Percentiles rank a stretch among this genome's conserved stretches.
Evolutionary conservation across 2,329 filamentous ascomycete species (phyloP).

Genomic region (Lachnellula occidentalis): DNA sequence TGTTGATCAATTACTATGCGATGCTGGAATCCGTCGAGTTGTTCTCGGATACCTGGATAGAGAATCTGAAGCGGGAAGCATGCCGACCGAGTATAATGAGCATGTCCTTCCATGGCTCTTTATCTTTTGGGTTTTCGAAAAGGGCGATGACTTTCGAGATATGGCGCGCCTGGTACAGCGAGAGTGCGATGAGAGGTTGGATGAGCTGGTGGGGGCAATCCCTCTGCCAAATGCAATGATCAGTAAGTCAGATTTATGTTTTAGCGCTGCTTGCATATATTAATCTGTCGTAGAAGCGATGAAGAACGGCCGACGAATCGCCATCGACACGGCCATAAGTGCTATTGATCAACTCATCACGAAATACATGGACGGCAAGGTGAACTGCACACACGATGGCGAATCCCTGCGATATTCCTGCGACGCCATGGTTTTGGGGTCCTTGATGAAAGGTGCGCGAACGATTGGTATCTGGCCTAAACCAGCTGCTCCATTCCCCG

Average conservation of each 20-base stretch:
- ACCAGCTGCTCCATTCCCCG: conserved; percentile 16
- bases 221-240: conserved; percentile 5
- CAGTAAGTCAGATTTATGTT: neutral
- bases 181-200: conserved; percentile 18
- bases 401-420: conserved; percentile 18
- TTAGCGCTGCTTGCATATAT: neutral
- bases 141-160: conserved; percentile 14
- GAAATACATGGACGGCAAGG: conserved; percentile 16
- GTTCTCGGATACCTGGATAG: conserved; percentile 39
- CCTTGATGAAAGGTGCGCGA: conserved; percentile 19
- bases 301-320: conserved; percentile 11
- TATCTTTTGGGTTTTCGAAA: conserved; percentile 21
- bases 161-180: conserved; percentile 18
- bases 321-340: conserved; percentile 14
- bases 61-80: conserved; percentile 18
- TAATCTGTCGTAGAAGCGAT: conserved; percentile 14
- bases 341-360: conserved; percentile 16
- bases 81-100: conserved; percentile 16
- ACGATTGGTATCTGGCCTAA: conserved; percentile 26
- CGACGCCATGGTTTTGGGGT: conserved; percentile 24
- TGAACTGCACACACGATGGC: conserved; percentile 14
- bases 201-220: conserved; percentile 9
- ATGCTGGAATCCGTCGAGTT: conserved; percentile 39
- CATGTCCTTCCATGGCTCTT: conserved; percentile 17
- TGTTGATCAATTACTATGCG: conserved; percentile 39